Base-by-base conservation (phyloP, 208 protist genomes). In the Crithidia thermophila region DNA sequence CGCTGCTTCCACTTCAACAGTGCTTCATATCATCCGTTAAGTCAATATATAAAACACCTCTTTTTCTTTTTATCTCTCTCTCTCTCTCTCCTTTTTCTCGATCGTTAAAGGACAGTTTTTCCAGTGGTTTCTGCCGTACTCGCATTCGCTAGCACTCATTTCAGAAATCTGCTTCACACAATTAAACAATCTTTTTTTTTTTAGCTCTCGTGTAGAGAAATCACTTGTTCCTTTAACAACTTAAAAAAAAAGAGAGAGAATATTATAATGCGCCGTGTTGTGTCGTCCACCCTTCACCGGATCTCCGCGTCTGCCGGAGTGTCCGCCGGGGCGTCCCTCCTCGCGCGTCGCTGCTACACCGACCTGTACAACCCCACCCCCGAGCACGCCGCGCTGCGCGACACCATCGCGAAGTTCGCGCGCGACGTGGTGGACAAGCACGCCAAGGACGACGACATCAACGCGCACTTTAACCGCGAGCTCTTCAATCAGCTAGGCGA, bases 401-500 rank as follows among this genome's bases (percentile, higher is more conserved):
- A 91, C 9, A 86, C 82, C 7, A 67, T 93, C 27, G 51, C 72
- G 13, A 85, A 74, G 55, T 93, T 93, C 45, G 74, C 75, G 7
- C 49, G 68, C 9, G 81, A 90, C 6, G 61, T 77, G 47, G 84
- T 93, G 5, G 84, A 89, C 49, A 81, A 78, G 40, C 76, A 84
- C 53, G 81, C 87, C 3, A 51, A 33, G 27, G 77, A 87, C 18
- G 70, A 70, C 52, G 87, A 93, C 61, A 79, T 87, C 59, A 79
- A 87, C 33, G 76, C 71, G 36, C 60, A 79, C 43, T 93, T 93
- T 72, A 88, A 90, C 66, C 73, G 61, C 11, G 75, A 98, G 16
- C 82, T 99, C 27, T 98, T 98, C 84, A 77, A 81, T 11, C 91
- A 98, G 55, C 71, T 98, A 6, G 98, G 93, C 33, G 91, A 98